Evolutionary conservation across 306 rosid genomes (phyloP).

Genomic region (Cyamopsis tetragonoloba): DNA sequence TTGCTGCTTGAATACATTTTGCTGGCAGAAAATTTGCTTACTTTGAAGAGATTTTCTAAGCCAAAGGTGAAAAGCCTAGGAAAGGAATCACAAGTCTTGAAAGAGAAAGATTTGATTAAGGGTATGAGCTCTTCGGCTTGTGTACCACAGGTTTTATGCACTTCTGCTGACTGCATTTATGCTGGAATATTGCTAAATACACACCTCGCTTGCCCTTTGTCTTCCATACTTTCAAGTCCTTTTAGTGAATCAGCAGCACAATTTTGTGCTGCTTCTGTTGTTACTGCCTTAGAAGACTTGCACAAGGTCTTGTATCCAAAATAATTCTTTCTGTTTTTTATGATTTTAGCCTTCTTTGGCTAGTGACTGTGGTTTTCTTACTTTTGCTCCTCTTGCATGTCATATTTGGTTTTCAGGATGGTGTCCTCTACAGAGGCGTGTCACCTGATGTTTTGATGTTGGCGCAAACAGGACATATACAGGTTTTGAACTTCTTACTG

Average conservation of each 20-base stretch:
- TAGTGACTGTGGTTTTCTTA: slow-evolving; percentile 7
- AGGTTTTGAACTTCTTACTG: slow-evolving; percentile 43
- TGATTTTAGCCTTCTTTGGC: slow-evolving; percentile 13
- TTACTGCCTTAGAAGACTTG: slow-evolving; percentile 68
- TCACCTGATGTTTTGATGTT: slow-evolving; percentile 83
- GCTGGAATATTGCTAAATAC: slow-evolving; percentile 77
- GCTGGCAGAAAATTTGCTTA: slow-evolving; percentile 61
- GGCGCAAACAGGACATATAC: slow-evolving; percentile 74
- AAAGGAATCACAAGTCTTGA: slow-evolving; percentile 75
- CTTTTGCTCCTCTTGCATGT: slow-evolving; percentile 3
- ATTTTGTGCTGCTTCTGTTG: slow-evolving; percentile 73
- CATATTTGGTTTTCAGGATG: slow-evolving; percentile 67
- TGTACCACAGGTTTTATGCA: slow-evolving; percentile 74
- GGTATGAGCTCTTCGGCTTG: slow-evolving; percentile 56
- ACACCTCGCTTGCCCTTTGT: slow-evolving; percentile 78
- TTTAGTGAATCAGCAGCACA: slow-evolving; percentile 66
- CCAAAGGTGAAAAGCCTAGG: slow-evolving; percentile 73
- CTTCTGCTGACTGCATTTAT: slow-evolving; percentile 62
- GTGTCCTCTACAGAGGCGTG: slow-evolving; percentile 91
- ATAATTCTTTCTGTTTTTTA: background rate
- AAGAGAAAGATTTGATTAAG: slow-evolving; percentile 78
- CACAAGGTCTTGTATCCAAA: slow-evolving; percentile 65
- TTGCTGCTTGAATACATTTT: slow-evolving; percentile 31
- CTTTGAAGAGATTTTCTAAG: slow-evolving; percentile 82
- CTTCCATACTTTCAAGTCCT: slow-evolving; percentile 70